Conservation (phyloP, 345 rosid species). For the Brassica carinata region DNA sequence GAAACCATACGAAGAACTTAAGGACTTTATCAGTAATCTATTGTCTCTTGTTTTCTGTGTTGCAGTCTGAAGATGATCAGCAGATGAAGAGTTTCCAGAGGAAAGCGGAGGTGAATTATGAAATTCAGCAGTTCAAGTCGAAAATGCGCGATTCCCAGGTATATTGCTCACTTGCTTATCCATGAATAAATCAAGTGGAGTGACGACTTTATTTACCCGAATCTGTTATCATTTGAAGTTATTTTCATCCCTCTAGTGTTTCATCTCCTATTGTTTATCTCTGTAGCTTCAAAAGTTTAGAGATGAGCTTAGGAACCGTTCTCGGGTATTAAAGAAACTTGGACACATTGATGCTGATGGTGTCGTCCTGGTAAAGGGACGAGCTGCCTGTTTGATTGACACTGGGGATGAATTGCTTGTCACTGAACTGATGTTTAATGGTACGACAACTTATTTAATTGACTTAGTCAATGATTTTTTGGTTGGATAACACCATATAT, state of each 20-base stretch:
- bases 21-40: slow-evolving; percentile 4
- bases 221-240: no score
- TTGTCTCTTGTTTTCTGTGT: slow-evolving; percentile 11
- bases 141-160: slow-evolving; percentile 99
- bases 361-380: slow-evolving; percentile 88
- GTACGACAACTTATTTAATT: slow-evolving; percentile 41
- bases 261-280: slow-evolving; percentile 16
- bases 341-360: slow-evolving; percentile 91
- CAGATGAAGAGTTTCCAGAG: slow-evolving; percentile 78
- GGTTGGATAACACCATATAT: no score
- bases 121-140: slow-evolving; percentile 88
- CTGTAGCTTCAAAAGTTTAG: slow-evolving; percentile 91
- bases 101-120: slow-evolving; percentile 94
- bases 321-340: slow-evolving; percentile 90
- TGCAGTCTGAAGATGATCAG: slow-evolving; percentile 81
- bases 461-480: not conserved
- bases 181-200: slow-evolving; percentile 1
- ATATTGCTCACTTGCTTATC: slow-evolving; percentile 29
- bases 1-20: not conserved
- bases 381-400: slow-evolving; percentile 99
- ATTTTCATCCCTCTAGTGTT: slow-evolving; percentile 19
- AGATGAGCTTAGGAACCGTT: slow-evolving; percentile 91
- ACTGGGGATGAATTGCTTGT: slow-evolving; percentile 99
- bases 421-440: slow-evolving; percentile 97
- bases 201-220: no score